A percentile compares a stretch with the other conserved stretches of the same genome.
phyloP scores from a whole-genome alignment of 257 asterid species.

The Solanum microdontum region DNA sequence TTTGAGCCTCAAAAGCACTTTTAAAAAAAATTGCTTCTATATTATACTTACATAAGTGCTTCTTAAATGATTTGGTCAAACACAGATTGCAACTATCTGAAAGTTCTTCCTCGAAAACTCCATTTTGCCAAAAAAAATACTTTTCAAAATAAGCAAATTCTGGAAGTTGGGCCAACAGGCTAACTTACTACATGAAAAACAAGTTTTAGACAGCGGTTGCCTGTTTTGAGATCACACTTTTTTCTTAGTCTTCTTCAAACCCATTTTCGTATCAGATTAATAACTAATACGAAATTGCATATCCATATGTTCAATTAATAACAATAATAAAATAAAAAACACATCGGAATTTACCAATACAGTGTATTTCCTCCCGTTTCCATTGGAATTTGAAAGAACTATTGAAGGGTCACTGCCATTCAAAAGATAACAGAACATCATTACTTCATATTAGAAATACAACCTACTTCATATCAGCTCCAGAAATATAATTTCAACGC shows the following conservation, averaged over 20 bases:
- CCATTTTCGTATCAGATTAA: background rate
- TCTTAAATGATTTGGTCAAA: background rate
- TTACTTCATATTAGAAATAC: background rate
- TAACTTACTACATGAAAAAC: background rate
- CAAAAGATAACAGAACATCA: background rate
- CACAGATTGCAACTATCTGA: background rate
- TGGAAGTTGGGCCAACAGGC: background rate
- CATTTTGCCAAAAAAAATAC: background rate
- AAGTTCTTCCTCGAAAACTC: background rate
- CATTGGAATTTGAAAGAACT: constrained; percentile 19
- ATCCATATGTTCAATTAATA: background rate
- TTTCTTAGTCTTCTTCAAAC: background rate
- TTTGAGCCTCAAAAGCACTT: background rate
- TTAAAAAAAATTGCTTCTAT: background rate
- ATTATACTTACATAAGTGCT: background rate
- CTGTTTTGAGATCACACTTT: background rate
- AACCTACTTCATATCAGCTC: background rate
- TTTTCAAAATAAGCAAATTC: background rate
- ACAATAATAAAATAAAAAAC: background rate
- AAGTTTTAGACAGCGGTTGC: background rate
- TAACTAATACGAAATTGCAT: background rate
- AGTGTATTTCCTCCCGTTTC: constrained; percentile 51
- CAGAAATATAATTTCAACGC: background rate
- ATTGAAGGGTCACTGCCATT: constrained; percentile 38
- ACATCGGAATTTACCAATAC: constrained; percentile 39